Conservation (phyloP, 306 rosid genomes). For the Luffa aegyptiaca region DNA sequence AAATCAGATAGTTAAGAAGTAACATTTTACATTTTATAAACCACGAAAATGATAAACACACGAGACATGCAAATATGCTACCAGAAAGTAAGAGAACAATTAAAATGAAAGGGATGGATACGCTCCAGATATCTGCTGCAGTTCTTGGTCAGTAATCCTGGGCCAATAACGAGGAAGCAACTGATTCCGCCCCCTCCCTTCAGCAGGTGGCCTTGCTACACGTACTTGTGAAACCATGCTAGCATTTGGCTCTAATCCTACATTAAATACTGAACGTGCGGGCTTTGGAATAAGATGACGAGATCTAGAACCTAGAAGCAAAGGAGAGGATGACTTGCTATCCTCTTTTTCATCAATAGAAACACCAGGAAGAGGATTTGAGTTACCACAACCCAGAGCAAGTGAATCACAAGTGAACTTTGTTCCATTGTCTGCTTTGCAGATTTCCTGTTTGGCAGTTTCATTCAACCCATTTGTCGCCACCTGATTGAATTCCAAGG, state of each 20-base stretch:
- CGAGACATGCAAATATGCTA: background rate
- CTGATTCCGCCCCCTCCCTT: constrained; percentile 96
- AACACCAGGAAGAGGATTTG: constrained; percentile 33
- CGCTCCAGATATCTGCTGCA: constrained; percentile 97
- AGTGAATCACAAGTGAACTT: constrained; percentile 57
- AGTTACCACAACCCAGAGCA: constrained; percentile 47
- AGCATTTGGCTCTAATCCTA: constrained; percentile 54
- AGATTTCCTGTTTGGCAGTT: constrained; percentile 41
- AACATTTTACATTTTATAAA: background rate
- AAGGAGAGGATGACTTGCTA: constrained; percentile 40
- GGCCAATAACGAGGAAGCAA: constrained; percentile 99
- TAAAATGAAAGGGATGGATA: constrained; percentile 44
- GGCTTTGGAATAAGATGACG: constrained; percentile 77
- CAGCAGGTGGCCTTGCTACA: constrained; percentile 98
- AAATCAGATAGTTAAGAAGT: constrained; percentile 51
- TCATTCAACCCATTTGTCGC: constrained; percentile 49
- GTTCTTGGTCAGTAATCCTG: constrained; percentile 91
- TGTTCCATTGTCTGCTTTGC: constrained; percentile 37
- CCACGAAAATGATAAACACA: constrained; percentile 10
- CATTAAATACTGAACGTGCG: constrained; percentile 54
- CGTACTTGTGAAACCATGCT: constrained; percentile 69
- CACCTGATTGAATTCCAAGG: constrained; percentile 37
- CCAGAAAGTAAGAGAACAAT: background rate
- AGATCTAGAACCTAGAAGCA: constrained; percentile 59
- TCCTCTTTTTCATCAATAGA: constrained; percentile 57